phyloP scores from a whole-genome alignment of 768 basidiomycete genomes.

The Boletales sp. region DNA sequence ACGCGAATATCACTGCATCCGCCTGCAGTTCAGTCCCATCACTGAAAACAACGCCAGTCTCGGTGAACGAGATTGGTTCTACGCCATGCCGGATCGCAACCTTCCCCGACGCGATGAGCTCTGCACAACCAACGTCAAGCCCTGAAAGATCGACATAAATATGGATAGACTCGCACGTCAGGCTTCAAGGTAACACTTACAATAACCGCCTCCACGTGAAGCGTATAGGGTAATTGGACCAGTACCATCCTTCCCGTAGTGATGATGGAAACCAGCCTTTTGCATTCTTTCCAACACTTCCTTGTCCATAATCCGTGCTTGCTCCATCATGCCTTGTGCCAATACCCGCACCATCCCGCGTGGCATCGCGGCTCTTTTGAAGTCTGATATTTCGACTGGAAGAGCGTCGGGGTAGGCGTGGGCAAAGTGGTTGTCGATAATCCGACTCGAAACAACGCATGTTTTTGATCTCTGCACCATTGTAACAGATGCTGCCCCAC shows the following conservation, averaged over 20 bases:
- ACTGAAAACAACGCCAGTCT: background rate
- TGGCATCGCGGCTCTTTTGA: conserved; percentile 1
- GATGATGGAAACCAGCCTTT: conserved; percentile 1
- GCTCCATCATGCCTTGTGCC: background rate
- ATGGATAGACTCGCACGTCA: background rate
- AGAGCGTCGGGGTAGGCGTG: background rate
- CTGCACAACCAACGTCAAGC: conserved; percentile 6
- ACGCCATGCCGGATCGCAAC: background rate
- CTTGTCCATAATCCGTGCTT: background rate
- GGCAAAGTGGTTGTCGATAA: background rate
- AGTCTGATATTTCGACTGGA: conserved; percentile 4
- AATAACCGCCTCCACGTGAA: conserved; percentile 6
- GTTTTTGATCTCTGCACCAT: conserved; percentile 4
- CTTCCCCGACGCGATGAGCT: conserved; percentile 2
- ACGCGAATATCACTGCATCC: conserved; percentile 5
- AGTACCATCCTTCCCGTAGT: background rate
- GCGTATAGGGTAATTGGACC: background rate
- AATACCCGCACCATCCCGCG: background rate
- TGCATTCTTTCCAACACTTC: conserved; percentile 3
- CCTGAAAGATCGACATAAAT: background rate
- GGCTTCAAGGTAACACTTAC: background rate
- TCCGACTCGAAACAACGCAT: conserved; percentile 1
- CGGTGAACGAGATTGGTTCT: conserved; percentile 2
- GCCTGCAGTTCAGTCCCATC: conserved; percentile 1
- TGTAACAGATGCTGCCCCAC: conserved; percentile 2